Evolutionary conservation across 1,139 yeast species (phyloP), one percentile per base, ranked within the genome.

Genomic region (Kodamaea fungicola): DNA sequence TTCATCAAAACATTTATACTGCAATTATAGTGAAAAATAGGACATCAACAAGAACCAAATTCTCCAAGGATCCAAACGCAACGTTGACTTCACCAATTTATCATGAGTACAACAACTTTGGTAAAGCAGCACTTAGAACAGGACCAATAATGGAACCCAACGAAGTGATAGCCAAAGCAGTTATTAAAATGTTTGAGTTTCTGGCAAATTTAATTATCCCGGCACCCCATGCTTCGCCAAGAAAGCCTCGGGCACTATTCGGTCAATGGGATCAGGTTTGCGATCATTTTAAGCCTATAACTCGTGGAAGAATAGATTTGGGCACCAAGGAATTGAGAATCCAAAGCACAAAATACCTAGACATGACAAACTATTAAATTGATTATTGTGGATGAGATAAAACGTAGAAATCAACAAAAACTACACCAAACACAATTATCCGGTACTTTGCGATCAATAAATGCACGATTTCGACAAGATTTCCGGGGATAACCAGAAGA

Each of bases 51-150:
- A 57, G 54, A 2, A 67, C 54, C 2, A 64, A 34, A 39, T 73
- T 73, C 48, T 72, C 62, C 19, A 73, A 49, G 28, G 75, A 49
- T 0, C 80, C 74, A 40, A 76, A 54, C 2, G 74, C 77, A 2
- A 80, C 81, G 51, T 75, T 74, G 38, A 73, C 64, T 47, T 74
- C 78, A 9, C 83, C 82, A 4, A 72, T 62, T 43, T 64, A 13
- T 67, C 63, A 22, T 66, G 64, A 2, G 68, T 64, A 34, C 68
- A 69, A 47, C 74, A n/a, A 76, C 52, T 78, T 80, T 40, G 77
- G 68, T 26, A 79, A 50, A 2, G 77, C 50, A 5, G 76, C 63
- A 42, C 73, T 74, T 22, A 78, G 43, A 1, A 76, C 62, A 0
- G 86, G 84, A 5, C 54, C 49, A 9, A 55, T 39, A 5, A 64